Evolutionary conservation across 768 basidiomycete species (phyloP).

Genomic region (Neoboletus subvelutipes): DNA sequence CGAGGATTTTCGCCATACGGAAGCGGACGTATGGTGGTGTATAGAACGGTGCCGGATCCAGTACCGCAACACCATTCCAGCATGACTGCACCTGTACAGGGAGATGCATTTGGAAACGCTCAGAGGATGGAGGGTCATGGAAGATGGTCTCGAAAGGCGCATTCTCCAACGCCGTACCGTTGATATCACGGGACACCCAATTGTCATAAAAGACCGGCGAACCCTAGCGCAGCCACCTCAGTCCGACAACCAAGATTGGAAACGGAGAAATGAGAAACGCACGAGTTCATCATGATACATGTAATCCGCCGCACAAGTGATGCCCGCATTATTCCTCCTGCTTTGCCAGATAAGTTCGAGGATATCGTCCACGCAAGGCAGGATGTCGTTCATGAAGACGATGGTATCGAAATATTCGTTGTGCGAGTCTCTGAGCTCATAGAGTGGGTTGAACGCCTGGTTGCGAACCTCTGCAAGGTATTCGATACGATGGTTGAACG

Average conservation of each 20-base stretch:
- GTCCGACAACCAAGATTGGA: background rate
- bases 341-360: conserved; percentile 98
- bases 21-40: conserved; percentile 86
- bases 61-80: conserved; percentile 96
- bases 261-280: conserved; percentile 33
- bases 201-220: conserved; percentile 97
- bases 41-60: conserved; percentile 97
- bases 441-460: conserved; percentile 91
- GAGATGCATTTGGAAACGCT: conserved; percentile 87
- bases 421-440: conserved; percentile 88
- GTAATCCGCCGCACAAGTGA: conserved; percentile 98
- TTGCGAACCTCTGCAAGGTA: conserved; percentile 99
- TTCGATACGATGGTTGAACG: conserved; percentile 99
- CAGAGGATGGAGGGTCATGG: conserved; percentile 73
- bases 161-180: conserved; percentile 97
- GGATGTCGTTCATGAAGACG: conserved; percentile 99
- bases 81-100: conserved; percentile 97
- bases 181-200: conserved; percentile 98
- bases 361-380: conserved; percentile 96
- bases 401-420: conserved; percentile 96
- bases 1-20: conserved; percentile 96
- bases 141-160: conserved; percentile 95
- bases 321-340: conserved; percentile 90
- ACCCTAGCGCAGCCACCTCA: conserved; percentile 37
- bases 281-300: conserved; percentile 98